Conservation (phyloP, 176 grass and related monocot species). For the Cenchrus purpureus region DNA sequence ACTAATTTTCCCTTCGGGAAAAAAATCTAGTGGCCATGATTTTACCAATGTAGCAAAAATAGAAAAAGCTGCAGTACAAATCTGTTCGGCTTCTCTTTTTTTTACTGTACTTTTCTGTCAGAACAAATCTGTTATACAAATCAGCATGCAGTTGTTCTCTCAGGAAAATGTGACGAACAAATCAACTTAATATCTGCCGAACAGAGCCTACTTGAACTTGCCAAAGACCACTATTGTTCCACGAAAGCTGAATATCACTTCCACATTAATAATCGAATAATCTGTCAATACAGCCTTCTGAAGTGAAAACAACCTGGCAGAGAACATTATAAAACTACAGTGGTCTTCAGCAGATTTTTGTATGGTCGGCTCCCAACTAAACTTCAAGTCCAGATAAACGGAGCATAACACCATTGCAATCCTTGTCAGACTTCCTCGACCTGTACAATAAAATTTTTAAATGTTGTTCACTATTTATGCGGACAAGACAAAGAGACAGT, state of each 20-base stretch:
- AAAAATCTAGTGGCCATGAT: neutral
- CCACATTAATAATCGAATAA: neutral
- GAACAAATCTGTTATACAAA: too few species aligned
- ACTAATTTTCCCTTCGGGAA: neutral
- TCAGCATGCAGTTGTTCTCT: too few species aligned
- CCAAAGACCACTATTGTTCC: neutral
- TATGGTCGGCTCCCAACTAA: neutral
- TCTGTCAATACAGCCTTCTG: neutral
- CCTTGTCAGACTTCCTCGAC: conserved; percentile 55
- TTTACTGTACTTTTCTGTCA: too few species aligned
- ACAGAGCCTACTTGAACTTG: neutral
- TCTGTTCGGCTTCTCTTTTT: too few species aligned
- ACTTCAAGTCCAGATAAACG: neutral
- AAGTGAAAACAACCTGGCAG: neutral
- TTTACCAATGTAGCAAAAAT: neutral
- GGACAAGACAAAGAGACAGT: neutral
- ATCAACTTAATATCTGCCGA: too few species aligned
- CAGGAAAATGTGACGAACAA: too few species aligned
- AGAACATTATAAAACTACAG: neutral
- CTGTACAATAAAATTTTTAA: conserved; percentile 23
- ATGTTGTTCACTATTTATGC: neutral
- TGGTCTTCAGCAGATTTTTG: neutral
- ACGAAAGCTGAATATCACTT: neutral
- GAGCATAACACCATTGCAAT: neutral
- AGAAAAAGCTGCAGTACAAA: neutral